Conservation (phyloP, 208 protist genomes). For the Leishmania tropica region DNA sequence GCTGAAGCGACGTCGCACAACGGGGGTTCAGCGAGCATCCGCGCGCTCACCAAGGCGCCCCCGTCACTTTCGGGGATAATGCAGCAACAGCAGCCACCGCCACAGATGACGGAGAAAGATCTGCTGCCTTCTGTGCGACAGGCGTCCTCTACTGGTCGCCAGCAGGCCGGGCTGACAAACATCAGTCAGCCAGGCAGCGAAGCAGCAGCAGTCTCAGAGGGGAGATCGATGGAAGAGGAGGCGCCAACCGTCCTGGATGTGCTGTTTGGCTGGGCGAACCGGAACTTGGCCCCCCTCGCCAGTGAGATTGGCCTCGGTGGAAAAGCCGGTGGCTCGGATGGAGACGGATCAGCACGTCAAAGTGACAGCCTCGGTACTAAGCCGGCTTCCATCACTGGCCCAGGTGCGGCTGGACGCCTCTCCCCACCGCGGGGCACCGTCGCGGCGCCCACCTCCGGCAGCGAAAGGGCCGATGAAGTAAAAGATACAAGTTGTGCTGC, state of each 20-base stretch:
- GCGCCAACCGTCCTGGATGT: conserved; percentile 32
- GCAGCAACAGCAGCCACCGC: neutral
- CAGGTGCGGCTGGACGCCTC: too few species aligned
- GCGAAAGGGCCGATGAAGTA: neutral
- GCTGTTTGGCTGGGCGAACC: conserved; percentile 41
- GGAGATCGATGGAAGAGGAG: conserved; percentile 1
- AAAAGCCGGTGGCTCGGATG: neutral
- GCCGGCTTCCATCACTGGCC: neutral
- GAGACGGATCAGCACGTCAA: neutral
- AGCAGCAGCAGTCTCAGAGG: neutral
- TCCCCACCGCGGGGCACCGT: conserved; percentile 9
- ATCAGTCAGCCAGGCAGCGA: neutral
- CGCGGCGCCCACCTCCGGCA: neutral
- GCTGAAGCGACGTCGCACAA: neutral
- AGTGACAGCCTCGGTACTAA: neutral
- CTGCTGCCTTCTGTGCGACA: conserved; percentile 57
- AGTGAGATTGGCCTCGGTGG: conserved; percentile 8
- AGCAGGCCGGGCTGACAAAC: neutral
- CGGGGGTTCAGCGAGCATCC: neutral
- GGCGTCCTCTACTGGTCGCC: conserved; percentile 21
- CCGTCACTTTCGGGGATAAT: neutral
- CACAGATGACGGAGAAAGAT: conserved; percentile 38
- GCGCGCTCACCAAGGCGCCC: neutral
- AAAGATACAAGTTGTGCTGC: neutral
- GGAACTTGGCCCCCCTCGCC: conserved; percentile 8